These are phyloP conservation scores for Schizochytrium sp. DNA, from an alignment of 108 stramenopile genomes.

Conservation along the genomic window DNA sequence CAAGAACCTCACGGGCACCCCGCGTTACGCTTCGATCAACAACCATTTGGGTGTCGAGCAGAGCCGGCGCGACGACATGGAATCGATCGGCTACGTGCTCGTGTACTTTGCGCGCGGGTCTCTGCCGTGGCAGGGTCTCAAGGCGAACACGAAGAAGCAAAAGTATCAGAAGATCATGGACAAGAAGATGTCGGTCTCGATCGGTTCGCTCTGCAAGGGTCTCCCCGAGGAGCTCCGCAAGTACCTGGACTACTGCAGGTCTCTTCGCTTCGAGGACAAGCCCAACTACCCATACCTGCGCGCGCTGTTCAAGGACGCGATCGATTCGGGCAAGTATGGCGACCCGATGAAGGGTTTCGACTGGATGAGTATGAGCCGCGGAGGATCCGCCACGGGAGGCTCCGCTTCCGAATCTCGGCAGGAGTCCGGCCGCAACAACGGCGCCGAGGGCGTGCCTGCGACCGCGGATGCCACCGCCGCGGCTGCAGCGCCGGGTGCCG, in stretches of 20 bases:
- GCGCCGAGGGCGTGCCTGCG: background rate
- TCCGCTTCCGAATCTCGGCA: background rate
- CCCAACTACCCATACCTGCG: constrained; percentile 99
- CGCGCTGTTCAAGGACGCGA: constrained; percentile 79
- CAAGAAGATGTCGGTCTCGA: constrained; percentile 95
- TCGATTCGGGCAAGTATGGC: constrained; percentile 94
- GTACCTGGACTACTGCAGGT: constrained; percentile 99
- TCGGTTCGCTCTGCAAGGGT: constrained; percentile 97
- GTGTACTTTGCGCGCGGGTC: constrained; percentile 99
- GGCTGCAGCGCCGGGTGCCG: background rate
- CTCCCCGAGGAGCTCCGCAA: constrained; percentile 97
- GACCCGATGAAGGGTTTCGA: constrained; percentile 99
- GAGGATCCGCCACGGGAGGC: background rate
- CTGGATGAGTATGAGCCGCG: constrained; percentile 55
- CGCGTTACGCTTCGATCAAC: constrained; percentile 96
- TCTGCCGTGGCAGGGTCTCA: constrained; percentile 98
- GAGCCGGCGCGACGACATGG: constrained; percentile 91
- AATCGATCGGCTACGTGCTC: constrained; percentile 95
- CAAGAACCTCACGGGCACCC: constrained; percentile 98
- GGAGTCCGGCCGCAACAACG: background rate
- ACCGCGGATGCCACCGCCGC: background rate
- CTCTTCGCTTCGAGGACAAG: constrained; percentile 94
- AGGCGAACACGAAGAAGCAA: constrained; percentile 99
- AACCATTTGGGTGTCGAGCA: constrained; percentile 96
- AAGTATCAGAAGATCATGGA: constrained; percentile 99